Evolutionary conservation across 2,329 filamentous ascomycete species (phyloP).

Genomic region (Colletotrichum ledebouriae): DNA sequence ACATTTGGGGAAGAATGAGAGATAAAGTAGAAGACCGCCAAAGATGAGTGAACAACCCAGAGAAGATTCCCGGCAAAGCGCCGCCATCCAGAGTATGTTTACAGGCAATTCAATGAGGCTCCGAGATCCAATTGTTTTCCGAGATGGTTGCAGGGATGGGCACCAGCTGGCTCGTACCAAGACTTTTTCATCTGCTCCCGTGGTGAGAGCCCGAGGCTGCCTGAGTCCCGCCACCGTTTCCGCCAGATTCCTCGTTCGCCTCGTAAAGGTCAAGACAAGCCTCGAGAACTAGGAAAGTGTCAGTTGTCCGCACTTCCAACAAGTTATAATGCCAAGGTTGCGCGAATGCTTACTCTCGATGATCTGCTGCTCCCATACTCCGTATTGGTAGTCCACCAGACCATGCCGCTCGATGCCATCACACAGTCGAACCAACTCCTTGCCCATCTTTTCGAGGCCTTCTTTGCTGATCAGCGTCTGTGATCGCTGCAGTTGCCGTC

Average conservation of each 20-base stretch:
- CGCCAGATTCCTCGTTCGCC: conserved; percentile 52
- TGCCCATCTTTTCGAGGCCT: conserved; percentile 82
- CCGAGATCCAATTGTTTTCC: conserved; percentile 13
- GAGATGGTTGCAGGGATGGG: conserved; percentile 13
- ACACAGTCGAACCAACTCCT: conserved; percentile 84
- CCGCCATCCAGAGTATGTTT: conserved; percentile 13
- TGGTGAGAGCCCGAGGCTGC: conserved; percentile 38
- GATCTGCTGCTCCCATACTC: conserved; percentile 95
- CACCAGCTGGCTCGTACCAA: conserved; percentile 12
- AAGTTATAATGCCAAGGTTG: not conserved
- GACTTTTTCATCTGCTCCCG: conserved; percentile 34
- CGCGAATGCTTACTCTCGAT: conserved; percentile 74
- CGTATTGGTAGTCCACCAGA: conserved; percentile 97
- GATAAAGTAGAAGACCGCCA: conserved; percentile 13
- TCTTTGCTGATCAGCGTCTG: conserved; percentile 77
- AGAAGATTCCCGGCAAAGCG: conserved; percentile 19
- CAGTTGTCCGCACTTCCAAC: not conserved
- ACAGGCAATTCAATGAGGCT: conserved; percentile 17
- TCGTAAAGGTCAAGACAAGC: conserved; percentile 63
- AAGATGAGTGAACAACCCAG: conserved; percentile 10
- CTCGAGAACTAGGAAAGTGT: conserved; percentile 49
- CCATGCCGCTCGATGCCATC: conserved; percentile 91
- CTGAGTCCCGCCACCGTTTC: conserved; percentile 45
- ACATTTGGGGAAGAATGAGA: conserved; percentile 20
- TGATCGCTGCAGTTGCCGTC: conserved; percentile 67